Evolutionary conservation across 257 asterid genomes (phyloP).

Genomic region (Fraxinus quadrangulata): DNA sequence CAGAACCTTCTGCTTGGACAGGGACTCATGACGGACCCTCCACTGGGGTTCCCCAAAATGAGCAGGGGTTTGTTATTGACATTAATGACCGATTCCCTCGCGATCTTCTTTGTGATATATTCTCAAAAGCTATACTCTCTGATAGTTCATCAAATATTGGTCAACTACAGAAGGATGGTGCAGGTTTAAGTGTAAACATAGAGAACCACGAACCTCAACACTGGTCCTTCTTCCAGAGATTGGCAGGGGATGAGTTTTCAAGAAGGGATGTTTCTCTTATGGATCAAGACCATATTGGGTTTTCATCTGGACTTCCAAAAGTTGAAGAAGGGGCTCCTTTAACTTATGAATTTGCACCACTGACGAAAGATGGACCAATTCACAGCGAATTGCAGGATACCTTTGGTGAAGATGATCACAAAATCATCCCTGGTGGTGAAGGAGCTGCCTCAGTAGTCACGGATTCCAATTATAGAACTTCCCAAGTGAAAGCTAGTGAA

Average conservation of each 20-base stretch:
- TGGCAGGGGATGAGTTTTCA: conserved; percentile 81
- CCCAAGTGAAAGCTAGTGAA: conserved; percentile 47
- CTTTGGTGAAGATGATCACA: conserved; percentile 42
- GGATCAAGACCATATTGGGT: conserved; percentile 80
- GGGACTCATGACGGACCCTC: conserved; percentile 47
- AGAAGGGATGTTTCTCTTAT: conserved; percentile 82
- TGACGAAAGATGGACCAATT: conserved; percentile 44
- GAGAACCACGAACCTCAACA: conserved; percentile 86
- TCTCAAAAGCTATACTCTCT: conserved; percentile 68
- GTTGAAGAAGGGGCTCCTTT: conserved; percentile 62
- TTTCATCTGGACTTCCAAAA: conserved; percentile 55
- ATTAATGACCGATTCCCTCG: conserved; percentile 91
- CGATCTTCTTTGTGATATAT: conserved; percentile 84
- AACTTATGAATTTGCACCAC: conserved; percentile 58
- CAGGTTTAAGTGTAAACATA: conserved; percentile 76
- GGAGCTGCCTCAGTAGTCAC: conserved; percentile 41
- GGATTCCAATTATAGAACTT: conserved; percentile 46
- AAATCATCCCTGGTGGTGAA: conserved; percentile 40
- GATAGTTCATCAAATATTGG: conserved; percentile 55
- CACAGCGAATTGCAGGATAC: conserved; percentile 43
- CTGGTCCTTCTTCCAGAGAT: conserved; percentile 93
- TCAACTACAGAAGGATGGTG: conserved; percentile 62
- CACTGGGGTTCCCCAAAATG: conserved; percentile 44
- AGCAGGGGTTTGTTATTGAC: conserved; percentile 83
- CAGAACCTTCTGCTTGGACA: conserved; percentile 43